phyloP scores from a whole-genome alignment of 495 filamentous ascomycete species.

The Annulohypoxylon stygium region DNA sequence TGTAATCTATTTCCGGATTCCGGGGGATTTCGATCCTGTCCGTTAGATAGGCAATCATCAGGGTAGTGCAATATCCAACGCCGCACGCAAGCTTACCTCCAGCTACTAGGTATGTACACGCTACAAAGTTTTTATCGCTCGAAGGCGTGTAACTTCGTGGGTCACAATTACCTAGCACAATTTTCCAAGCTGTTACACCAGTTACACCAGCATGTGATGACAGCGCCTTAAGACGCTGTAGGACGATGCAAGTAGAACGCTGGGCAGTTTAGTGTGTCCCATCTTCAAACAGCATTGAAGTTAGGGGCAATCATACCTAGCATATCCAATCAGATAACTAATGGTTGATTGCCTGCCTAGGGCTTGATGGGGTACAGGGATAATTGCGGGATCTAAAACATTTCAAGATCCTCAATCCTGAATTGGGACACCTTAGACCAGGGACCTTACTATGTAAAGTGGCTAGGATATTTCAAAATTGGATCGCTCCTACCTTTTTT shows the following conservation, averaged over 20 bases:
- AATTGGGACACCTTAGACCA: not conserved
- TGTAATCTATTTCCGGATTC: constrained; percentile 13
- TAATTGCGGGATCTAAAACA: constrained; percentile 23
- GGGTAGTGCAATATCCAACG: not conserved
- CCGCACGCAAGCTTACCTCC: not conserved
- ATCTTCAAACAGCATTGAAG: not conserved
- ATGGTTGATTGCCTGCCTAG: not conserved
- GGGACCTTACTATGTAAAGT: not conserved
- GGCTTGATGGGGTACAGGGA: constrained; percentile 10
- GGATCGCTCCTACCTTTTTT: not conserved
- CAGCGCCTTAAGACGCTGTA: not conserved
- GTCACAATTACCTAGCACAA: not conserved
- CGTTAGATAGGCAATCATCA: not conserved
- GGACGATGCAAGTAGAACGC: not conserved
- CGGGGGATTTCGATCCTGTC: constrained; percentile 3
- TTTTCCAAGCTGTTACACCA: not conserved
- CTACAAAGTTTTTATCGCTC: not conserved
- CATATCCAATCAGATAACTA: constrained; percentile 10
- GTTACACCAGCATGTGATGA: constrained; percentile 8
- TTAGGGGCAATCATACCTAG: too few species aligned
- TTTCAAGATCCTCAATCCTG: constrained; percentile 21
- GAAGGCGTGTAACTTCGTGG: not conserved
- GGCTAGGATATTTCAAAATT: not conserved
- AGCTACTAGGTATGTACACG: too few species aligned
- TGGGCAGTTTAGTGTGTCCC: constrained; percentile 2